A percentile compares a stretch with the other conserved stretches of the same genome.
phyloP scores from a whole-genome alignment of 2,329 filamentous ascomycete species.

The Hypoxylon sp. region DNA sequence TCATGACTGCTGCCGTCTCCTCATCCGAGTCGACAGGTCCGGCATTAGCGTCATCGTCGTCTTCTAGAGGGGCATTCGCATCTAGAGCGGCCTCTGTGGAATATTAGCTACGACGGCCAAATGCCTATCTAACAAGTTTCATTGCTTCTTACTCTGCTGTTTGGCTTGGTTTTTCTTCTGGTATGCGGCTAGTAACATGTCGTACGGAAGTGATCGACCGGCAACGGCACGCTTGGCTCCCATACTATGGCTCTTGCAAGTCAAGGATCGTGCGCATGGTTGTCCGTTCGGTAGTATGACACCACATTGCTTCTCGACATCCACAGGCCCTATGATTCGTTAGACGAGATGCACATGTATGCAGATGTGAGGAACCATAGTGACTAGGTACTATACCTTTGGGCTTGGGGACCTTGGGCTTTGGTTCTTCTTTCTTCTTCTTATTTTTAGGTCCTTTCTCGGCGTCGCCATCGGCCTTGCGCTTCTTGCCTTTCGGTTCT shows the following conservation, averaged over 20 bases:
- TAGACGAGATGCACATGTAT: slow-evolving; percentile 30
- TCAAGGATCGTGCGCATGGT: slow-evolving; percentile 88
- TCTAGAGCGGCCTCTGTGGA: slow-evolving; percentile 88
- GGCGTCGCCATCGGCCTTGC: slow-evolving; percentile 81
- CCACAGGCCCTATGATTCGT: slow-evolving; percentile 76
- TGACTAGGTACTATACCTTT: slow-evolving; percentile 72
- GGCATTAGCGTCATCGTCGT: slow-evolving; percentile 84
- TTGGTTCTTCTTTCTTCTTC: slow-evolving; percentile 95
- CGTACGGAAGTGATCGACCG: slow-evolving; percentile 88
- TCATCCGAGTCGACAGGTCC: slow-evolving; percentile 94
- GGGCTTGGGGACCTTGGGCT: slow-evolving; percentile 84
- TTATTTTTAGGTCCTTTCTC: slow-evolving; percentile 89
- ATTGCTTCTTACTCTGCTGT: slow-evolving; percentile 82
- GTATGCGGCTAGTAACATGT: slow-evolving; percentile 89
- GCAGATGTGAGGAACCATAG: slow-evolving; percentile 13
- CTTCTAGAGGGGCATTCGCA: slow-evolving; percentile 90
- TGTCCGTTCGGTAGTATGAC: slow-evolving; percentile 87
- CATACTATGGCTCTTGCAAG: slow-evolving; percentile 97
- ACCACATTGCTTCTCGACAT: slow-evolving; percentile 94
- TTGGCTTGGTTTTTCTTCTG: slow-evolving; percentile 99
- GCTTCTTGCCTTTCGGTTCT: slow-evolving; percentile 81
- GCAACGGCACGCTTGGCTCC: slow-evolving; percentile 91
- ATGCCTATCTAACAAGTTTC: not conserved
- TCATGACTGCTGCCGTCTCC: slow-evolving; percentile 91
- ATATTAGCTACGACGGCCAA: slow-evolving; percentile 44